Base-by-base conservation (phyloP, 2,329 filamentous ascomycete species). In the Tolypocladium inflatum region DNA sequence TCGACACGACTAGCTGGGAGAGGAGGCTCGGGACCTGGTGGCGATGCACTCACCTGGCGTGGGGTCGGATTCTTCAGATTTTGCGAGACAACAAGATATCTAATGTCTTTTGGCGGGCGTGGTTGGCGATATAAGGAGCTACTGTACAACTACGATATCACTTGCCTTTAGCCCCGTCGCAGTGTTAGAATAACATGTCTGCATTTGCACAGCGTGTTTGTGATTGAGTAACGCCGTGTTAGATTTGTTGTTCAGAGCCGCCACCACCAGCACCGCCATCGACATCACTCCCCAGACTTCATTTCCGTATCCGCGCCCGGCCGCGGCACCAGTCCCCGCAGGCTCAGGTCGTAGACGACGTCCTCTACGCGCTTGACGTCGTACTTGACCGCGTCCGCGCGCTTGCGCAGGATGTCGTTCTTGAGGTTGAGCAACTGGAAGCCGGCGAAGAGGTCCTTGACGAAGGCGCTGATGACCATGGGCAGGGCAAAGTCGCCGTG, bases 371-470 rank as follows among this genome's bases (percentile, higher is more conserved):
- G 93, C 80, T 97, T 99, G 68, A 99, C 91, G 67, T 89, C 88
- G 71, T 99, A 99, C 80, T 99, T 99, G 74, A 99, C 89, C 6
- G 88, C 89, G 75, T 99, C 94, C 58, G 90, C 91, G 61, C 91
- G 83, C 76, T 91, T 90, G 60, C 94, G 83, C 68, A 99, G 75
- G 26, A 86, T 86, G 71, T 99, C 94, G 68, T 99, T 99, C 81
- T 97, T 97, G 65, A 99, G 80, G 71, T 99, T 99, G 64, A 99
- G 83, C 64, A 97, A 84, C 80, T 97, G 94, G 76, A 99, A 99
- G 19, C 93, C 94, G 3, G 92, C 90, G 67, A 96, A 93, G 42
- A 99, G 76, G 69, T 97, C 92, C 77, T 97, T 97, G 77, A 97
- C 86, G 71, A 97, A 97, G 63, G 85, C 83, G 71, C 89, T 90